A percentile compares a stretch with the other conserved stretches of the same genome.
phyloP scores from a whole-genome alignment of 2,329 filamentous ascomycete genomes.

The Fusarium irregulare region DNA sequence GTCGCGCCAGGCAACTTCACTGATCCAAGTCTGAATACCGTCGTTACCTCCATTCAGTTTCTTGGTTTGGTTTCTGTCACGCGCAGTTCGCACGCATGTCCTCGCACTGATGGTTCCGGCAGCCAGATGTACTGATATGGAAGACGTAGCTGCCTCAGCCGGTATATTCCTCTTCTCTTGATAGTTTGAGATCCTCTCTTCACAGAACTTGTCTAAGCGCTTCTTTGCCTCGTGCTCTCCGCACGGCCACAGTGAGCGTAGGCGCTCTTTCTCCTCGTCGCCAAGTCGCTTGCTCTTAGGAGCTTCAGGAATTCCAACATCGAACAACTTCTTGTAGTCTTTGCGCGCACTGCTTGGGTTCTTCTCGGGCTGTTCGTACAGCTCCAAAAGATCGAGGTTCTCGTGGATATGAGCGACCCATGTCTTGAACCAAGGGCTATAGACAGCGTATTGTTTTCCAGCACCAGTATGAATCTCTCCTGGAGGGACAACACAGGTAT shows the following conservation, averaged over 20 bases:
- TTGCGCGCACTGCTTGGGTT: constrained; percentile 52
- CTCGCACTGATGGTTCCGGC: constrained; percentile 74
- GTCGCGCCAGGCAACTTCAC: constrained; percentile 86
- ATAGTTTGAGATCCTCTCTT: constrained; percentile 72
- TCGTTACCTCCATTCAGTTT: constrained; percentile 73
- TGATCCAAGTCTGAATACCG: constrained; percentile 80
- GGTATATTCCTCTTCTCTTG: constrained; percentile 74
- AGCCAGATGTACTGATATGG: constrained; percentile 78
- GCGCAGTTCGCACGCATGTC: constrained; percentile 72
- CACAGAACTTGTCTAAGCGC: constrained; percentile 74
- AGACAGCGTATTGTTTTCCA: constrained; percentile 86
- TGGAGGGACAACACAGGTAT: constrained; percentile 85
- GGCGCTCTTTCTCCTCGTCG: constrained; percentile 67
- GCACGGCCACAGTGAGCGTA: constrained; percentile 74
- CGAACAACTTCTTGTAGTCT: constrained; percentile 68
- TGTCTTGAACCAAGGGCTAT: constrained; percentile 81
- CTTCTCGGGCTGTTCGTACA: constrained; percentile 62
- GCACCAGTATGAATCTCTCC: constrained; percentile 73
- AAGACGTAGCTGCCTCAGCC: constrained; percentile 70
- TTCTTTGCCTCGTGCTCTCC: constrained; percentile 78
- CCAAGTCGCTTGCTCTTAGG: constrained; percentile 72
- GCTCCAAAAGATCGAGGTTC: constrained; percentile 73
- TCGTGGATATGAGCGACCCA: constrained; percentile 81
- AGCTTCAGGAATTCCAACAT: constrained; percentile 67
- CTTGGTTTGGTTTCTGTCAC: constrained; percentile 70